Base-by-base conservation (phyloP, 352 stramenopile genomes). In the Phytophthora sp. region DNA sequence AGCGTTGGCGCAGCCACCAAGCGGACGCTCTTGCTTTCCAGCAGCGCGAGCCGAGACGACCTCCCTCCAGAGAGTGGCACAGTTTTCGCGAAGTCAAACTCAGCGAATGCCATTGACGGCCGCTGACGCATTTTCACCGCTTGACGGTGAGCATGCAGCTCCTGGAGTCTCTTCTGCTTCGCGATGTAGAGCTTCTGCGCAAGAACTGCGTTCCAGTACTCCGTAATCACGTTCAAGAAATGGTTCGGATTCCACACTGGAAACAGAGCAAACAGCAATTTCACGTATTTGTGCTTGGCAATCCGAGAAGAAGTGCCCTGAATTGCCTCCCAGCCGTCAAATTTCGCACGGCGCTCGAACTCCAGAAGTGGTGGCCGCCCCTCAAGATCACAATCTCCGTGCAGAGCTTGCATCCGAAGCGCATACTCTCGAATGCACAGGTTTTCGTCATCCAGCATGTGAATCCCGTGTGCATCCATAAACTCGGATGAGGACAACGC, bases 231-330 rank as follows among this genome's bases (percentile, higher is more conserved):
- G n/a, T 76, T 66, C 8, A 94, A 42, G 23, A 90, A 65, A 35
- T 86, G 67, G 24, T 75, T 57, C 2, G 86, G 84, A 61, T 91
- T 84, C 84, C 81, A 91, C 21, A 80, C 68, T 2, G 82, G 83
- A 29, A 94, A 93, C 1, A 94, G 50, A 3, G 84, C 77, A 45
- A 94, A 83, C 39, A 93, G 52, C 20, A 94, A 50, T 50, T 96
- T 96, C 20, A 94, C 64, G 70, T 93, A 95, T 45, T 88, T 89
- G 52, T 96, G 86, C 20, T 67, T 69, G 2, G 86, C 86, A 2
- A 84, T 57, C 1, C 31, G 46, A 8, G 44, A 35, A 0, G 73
- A 72, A 0, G 74, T 85, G 23, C 85, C 84, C 30, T 89, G 77
- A 29, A 94, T 68, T 3, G 80, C 66, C 26, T 86, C 76, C 86